Conservation (phyloP, 1,139 yeast genomes). For the Suhomyces taliae region DNA sequence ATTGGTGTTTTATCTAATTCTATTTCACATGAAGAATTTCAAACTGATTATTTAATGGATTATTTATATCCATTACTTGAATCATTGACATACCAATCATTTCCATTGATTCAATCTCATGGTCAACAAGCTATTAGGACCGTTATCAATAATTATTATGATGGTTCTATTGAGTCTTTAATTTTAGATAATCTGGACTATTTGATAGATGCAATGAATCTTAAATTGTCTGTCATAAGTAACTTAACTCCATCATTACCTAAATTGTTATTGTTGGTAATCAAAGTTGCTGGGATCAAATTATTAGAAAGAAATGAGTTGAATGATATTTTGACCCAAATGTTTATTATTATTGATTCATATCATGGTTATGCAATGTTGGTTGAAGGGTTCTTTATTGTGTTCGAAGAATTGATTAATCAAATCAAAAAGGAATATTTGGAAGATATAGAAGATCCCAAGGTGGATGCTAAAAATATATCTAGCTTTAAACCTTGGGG, state of each 20-base stretch:
- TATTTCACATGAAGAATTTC: constrained; percentile 29
- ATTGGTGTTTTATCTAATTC: constrained; percentile 27
- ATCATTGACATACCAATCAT: constrained; percentile 31
- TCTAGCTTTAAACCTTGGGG: constrained; percentile 58
- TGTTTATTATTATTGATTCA: constrained; percentile 75
- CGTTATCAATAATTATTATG: constrained; percentile 56
- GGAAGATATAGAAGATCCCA: constrained; percentile 12
- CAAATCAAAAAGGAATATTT: constrained; percentile 50
- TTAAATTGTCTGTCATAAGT: constrained; percentile 63
- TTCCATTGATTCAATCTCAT: constrained; percentile 31
- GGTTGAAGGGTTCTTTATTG: constrained; percentile 71
- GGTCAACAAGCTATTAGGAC: constrained; percentile 26
- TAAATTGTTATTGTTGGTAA: constrained; percentile 63
- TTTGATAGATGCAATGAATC: constrained; percentile 71
- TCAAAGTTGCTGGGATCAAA: constrained; percentile 67
- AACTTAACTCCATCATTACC: constrained; percentile 72
- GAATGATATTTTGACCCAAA: constrained; percentile 68
- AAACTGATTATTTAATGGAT: constrained; percentile 32
- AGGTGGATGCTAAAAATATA: constrained; percentile 15
- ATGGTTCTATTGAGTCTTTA: constrained; percentile 54
- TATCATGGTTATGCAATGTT: constrained; percentile 79
- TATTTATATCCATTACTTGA: constrained; percentile 36
- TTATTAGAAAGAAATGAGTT: constrained; percentile 57
- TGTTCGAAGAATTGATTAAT: constrained; percentile 62
- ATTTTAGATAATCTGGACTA: constrained; percentile 76